phyloP scores from a whole-genome alignment of 306 rosid genomes.

The Prinsepia uniflora region DNA sequence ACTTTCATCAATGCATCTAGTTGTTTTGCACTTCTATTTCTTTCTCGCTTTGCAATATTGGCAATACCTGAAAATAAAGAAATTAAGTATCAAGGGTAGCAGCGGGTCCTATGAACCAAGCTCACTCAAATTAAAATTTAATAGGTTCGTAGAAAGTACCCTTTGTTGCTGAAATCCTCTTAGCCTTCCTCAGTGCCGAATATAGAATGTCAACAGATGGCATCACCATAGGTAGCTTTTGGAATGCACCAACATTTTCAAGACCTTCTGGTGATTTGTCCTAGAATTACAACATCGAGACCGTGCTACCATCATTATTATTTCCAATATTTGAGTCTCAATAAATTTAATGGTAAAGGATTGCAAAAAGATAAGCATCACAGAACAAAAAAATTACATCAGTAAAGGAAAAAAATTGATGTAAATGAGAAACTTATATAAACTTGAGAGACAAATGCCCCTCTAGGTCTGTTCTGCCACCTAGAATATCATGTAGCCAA shows the following conservation, averaged over 20 bases:
- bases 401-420: neutral
- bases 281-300: slow-evolving; percentile 35
- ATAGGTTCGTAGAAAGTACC: slow-evolving; percentile 41
- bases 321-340: neutral
- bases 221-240: slow-evolving; percentile 92
- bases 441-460: slow-evolving; percentile 1
- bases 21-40: slow-evolving; percentile 94
- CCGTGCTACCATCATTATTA: slow-evolving; percentile 2
- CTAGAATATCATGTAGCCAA: neutral
- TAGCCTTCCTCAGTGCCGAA: slow-evolving; percentile 78
- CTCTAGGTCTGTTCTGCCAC: neutral
- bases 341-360: neutral
- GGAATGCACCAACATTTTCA: slow-evolving; percentile 85
- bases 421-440: neutral
- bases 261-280: slow-evolving; percentile 40
- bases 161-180: slow-evolving; percentile 68
- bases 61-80: slow-evolving; percentile 57
- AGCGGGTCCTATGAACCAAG: slow-evolving; percentile 14
- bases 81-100: slow-evolving; percentile 22
- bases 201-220: slow-evolving; percentile 76
- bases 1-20: slow-evolving; percentile 98
- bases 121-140: neutral
- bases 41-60: slow-evolving; percentile 86
- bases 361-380: neutral
- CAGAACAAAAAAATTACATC: neutral